phyloP scores from a whole-genome alignment of 163 green algal genomes.

The Dunaliella salina region DNA sequence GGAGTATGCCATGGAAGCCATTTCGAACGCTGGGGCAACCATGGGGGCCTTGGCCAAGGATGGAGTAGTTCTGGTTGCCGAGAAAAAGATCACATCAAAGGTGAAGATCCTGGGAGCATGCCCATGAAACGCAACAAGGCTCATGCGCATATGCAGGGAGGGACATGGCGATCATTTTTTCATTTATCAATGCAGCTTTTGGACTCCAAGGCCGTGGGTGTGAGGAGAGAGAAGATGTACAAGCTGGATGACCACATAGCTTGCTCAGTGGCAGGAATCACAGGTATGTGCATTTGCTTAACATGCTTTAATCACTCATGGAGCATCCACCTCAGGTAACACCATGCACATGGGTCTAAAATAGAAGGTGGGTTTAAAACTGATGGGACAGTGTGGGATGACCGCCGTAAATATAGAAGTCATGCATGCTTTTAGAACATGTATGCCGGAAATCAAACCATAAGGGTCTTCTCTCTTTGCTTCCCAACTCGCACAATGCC shows the following conservation, averaged over 20 bases:
- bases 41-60: constrained; percentile 89
- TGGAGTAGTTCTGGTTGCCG: constrained; percentile 90
- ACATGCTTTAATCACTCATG: background rate
- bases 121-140: background rate
- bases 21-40: constrained; percentile 92
- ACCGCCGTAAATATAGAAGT: no score
- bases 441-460: no score
- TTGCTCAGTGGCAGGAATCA: constrained; percentile 93
- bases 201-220: constrained; percentile 85
- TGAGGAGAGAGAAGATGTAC: constrained; percentile 97
- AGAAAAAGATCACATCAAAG: constrained; percentile 99
- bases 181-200: constrained; percentile 69
- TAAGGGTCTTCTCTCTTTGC: no score
- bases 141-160: background rate
- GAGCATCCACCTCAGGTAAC: no score
- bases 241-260: constrained; percentile 95
- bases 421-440: no score
- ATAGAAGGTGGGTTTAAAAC: no score
- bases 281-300: constrained; percentile 44
- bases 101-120: constrained; percentile 29
- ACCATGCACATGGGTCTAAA: no score
- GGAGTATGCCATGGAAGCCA: constrained; percentile 99
- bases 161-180: background rate
- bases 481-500: no score
- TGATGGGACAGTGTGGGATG: no score